phyloP scores from a whole-genome alignment of 2,329 filamentous ascomycete species.

The Penicillium hesseltinei region DNA sequence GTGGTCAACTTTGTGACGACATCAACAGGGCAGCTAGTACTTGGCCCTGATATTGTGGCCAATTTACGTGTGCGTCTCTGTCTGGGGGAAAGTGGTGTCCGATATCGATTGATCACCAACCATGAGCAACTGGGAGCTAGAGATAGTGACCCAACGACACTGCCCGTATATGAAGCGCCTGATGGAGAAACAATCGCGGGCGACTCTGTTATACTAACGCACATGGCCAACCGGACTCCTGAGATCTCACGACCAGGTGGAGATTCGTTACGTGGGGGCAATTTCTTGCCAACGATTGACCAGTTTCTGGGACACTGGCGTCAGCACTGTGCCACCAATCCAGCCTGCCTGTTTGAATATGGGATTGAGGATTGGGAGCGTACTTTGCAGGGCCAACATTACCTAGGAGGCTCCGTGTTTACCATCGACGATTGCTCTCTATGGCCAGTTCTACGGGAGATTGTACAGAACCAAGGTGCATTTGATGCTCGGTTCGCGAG shows the following conservation, averaged over 20 bases:
- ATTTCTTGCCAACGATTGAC: constrained; percentile 30
- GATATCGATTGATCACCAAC: constrained; percentile 29
- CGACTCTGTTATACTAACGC: constrained; percentile 32
- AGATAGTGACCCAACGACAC: neutral
- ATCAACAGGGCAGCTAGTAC: constrained; percentile 31
- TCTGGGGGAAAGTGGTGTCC: constrained; percentile 40
- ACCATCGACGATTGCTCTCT: constrained; percentile 45
- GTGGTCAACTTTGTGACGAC: constrained; percentile 56
- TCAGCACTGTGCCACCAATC: constrained; percentile 15
- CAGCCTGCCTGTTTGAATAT: constrained; percentile 9
- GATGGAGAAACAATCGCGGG: constrained; percentile 32
- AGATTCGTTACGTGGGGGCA: constrained; percentile 29
- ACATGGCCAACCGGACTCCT: constrained; percentile 27
- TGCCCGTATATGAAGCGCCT: constrained; percentile 29
- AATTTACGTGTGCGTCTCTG: constrained; percentile 41
- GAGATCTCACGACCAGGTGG: constrained; percentile 27
- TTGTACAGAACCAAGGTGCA: constrained; percentile 28
- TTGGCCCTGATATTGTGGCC: constrained; percentile 33
- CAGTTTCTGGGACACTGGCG: constrained; percentile 33
- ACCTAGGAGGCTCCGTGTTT: constrained; percentile 37
- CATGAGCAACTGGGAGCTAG: neutral
- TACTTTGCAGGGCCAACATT: constrained; percentile 30
- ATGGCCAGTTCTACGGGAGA: constrained; percentile 44
- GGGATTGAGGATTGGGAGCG: constrained; percentile 35
- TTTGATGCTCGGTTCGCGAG: constrained; percentile 31